phyloP scores from a whole-genome alignment of 148 eudicot genomes.

The Rhododendron ferrugineum region DNA sequence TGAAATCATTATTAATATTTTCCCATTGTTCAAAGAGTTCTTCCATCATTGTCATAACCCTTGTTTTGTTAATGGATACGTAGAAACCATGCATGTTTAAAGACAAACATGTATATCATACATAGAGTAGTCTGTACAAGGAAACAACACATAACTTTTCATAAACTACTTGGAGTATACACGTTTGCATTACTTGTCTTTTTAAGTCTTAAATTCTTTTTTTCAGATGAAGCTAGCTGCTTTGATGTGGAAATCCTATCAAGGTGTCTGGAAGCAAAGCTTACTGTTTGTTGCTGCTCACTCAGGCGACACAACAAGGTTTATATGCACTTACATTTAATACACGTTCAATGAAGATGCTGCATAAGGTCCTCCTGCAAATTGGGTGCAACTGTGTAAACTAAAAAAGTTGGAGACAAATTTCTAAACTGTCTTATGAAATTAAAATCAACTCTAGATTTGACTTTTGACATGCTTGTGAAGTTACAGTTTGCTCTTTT shows the following conservation, averaged over 20 bases:
- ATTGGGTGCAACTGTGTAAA: background rate
- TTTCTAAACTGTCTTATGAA: background rate
- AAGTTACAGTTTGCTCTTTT: background rate
- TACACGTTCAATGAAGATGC: background rate
- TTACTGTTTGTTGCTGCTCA: slow-evolving; percentile 70
- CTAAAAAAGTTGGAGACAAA: background rate
- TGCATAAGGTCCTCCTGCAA: background rate
- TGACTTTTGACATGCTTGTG: background rate
- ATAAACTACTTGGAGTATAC: background rate
- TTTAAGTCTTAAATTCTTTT: background rate
- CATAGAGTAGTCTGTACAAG: background rate
- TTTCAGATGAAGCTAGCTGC: slow-evolving; percentile 46
- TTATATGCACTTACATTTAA: slow-evolving; percentile 8
- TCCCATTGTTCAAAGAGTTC: background rate
- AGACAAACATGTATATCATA: background rate
- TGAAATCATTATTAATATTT: background rate
- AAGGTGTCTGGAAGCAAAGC: slow-evolving; percentile 74
- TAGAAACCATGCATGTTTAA: background rate
- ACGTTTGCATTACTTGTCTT: background rate
- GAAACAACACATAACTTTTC: background rate
- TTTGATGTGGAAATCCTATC: slow-evolving; percentile 71
- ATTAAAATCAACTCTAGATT: background rate
- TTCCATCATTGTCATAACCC: background rate
- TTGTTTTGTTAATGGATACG: background rate
- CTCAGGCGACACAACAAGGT: slow-evolving; percentile 48